Evolutionary conservation across 306 rosid species (phyloP), one percentile per base, ranked within the genome.

Genomic region (Rubus idaeus): DNA sequence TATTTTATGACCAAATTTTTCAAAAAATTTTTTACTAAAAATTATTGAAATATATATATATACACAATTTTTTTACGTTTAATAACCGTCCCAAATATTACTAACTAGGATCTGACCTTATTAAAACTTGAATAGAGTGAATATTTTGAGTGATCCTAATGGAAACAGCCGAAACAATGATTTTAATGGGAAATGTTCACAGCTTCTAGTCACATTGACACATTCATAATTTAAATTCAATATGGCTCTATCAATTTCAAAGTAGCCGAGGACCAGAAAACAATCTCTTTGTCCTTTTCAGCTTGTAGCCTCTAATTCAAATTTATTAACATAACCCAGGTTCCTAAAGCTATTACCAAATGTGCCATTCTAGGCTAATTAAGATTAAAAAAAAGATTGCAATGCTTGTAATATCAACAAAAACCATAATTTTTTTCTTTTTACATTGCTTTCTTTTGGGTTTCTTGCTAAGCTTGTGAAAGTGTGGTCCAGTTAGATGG

Each of bases 221-320:
- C 10, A 65, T 72, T 77, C 70, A 63, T 16, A 10, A 65, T 51
- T 52, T 56, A 56, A 73, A 67, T 77, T 73, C 56, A 76, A 55
- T 1, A 57, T 56, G 78, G 70, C 52, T 55, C 78, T 60, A 53
- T 64, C 74, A 55, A 42, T 16, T 6, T 37, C 52, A 71, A 10
- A 52, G 8, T 20, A 39, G 72, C 77, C 56, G 26, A 77, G 57
- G 42, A 78, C 71, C 35, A 17, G 20, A 70, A 49, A 53, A 13
- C 16, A 58, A 23, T 46, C 37, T 61, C 41, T 41, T 46, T 26
- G 39, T 78, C 76, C 13, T 63, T 71, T 61, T 71, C 66, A 37
- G 53, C 42, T 35, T 20, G 55, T 2, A 70, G n/a, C 7, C 49
- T 49, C 23, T 49, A 39, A 70, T 26, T 12, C 13, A 70, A 52